A percentile compares a stretch with the other conserved stretches of the same genome.
These are phyloP conservation scores for Melampsora occidentalis DNA, from an alignment of 1,284 basidiomycete genomes.

Conservation along the genomic window DNA sequence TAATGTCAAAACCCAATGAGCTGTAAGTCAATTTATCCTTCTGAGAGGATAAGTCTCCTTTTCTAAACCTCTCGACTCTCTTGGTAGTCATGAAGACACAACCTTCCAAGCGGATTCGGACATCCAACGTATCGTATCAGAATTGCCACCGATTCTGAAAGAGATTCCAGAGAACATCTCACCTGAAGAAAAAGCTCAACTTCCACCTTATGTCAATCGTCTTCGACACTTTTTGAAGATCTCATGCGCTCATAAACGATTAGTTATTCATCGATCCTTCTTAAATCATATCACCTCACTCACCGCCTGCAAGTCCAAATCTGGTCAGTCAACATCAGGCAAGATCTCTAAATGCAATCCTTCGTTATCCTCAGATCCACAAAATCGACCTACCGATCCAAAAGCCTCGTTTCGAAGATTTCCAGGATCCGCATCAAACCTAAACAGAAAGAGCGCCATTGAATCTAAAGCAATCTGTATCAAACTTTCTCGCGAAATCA, in stretches of 20 bases:
- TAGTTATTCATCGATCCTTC: not conserved
- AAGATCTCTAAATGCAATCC: not conserved
- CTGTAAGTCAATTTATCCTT: not conserved
- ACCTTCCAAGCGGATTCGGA: not conserved
- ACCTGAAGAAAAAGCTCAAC: not conserved
- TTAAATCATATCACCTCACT: not conserved
- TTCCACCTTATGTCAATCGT: not conserved
- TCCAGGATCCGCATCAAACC: not conserved
- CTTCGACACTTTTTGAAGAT: not conserved
- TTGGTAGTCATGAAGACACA: slow-evolving; percentile 6
- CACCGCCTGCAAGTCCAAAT: not conserved
- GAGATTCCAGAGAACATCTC: slow-evolving; percentile 1
- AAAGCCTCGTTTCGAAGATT: not conserved
- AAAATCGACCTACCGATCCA: not conserved
- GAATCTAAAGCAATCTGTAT: slow-evolving; percentile 6
- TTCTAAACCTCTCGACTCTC: not conserved
- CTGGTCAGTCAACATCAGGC: not conserved
- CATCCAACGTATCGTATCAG: slow-evolving; percentile 1
- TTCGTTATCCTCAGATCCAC: not conserved
- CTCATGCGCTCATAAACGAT: slow-evolving; percentile 1
- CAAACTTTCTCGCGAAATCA: not conserved
- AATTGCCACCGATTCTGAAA: not conserved
- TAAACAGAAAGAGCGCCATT: slow-evolving; percentile 1
- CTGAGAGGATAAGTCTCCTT: not conserved
- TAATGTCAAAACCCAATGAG: slow-evolving; percentile 4